These are phyloP conservation scores for Pestalotiopsis sp. DNA, from an alignment of 2,329 filamentous ascomycete species.

Conservation along the genomic window DNA sequence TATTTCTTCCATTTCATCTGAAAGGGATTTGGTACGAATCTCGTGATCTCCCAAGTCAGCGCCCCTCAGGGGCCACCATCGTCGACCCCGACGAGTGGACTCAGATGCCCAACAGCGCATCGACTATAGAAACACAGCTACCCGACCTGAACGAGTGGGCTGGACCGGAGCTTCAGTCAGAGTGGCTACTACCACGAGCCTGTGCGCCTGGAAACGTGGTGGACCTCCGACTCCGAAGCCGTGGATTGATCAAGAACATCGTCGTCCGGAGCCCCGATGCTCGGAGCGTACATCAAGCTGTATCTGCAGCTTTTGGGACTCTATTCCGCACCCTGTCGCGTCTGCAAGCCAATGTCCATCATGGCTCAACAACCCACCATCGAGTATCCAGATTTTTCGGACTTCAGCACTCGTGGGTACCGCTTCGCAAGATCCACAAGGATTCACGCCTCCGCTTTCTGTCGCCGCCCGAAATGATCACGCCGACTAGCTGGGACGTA, in stretches of 20 bases:
- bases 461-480: slow-evolving; percentile 72
- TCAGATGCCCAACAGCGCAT: slow-evolving; percentile 51
- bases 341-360: slow-evolving; percentile 32
- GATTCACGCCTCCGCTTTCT: slow-evolving; percentile 74
- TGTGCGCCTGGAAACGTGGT: slow-evolving; percentile 65
- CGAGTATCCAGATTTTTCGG: slow-evolving; percentile 55
- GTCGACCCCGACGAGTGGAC: slow-evolving; percentile 55
- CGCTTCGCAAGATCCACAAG: slow-evolving; percentile 75
- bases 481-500: slow-evolving; percentile 71
- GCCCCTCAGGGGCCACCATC: slow-evolving; percentile 29
- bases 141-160: slow-evolving; percentile 52
- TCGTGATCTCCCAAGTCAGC: slow-evolving; percentile 47
- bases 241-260: slow-evolving; percentile 70
- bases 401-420: slow-evolving; percentile 71
- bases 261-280: slow-evolving; percentile 66
- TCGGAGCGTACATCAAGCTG: slow-evolving; percentile 66
- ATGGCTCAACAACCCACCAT: slow-evolving; percentile 35
- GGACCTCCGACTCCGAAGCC: slow-evolving; percentile 73
- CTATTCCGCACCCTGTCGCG: slow-evolving; percentile 50
- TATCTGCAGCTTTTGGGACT: slow-evolving; percentile 64
- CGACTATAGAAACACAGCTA: slow-evolving; percentile 49
- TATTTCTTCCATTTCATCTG: slow-evolving; percentile 72
- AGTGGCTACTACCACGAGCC: slow-evolving; percentile 71
- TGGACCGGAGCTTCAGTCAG: slow-evolving; percentile 47
- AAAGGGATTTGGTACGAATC: slow-evolving; percentile 57